Percentiles rank a stretch among this genome's conserved stretches.
Conservation (phyloP, 2,329 filamentous ascomycete genomes). For the Clathrospora elynae region DNA sequence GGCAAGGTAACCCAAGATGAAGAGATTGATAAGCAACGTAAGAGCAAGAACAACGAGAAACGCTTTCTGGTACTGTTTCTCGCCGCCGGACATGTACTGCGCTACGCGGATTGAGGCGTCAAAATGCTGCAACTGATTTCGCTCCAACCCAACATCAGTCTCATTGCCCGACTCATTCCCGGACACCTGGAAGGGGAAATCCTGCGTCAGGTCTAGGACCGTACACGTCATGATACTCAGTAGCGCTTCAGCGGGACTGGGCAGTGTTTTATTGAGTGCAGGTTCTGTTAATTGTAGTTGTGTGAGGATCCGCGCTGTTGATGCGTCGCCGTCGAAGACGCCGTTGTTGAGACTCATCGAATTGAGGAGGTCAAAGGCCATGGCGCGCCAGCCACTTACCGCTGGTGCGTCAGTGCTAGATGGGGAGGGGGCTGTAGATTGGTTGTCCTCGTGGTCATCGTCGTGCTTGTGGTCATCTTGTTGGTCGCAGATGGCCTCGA, state of each 20-base stretch:
- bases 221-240: conserved; percentile 10
- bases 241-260: conserved; percentile 4
- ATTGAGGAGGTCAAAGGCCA: conserved; percentile 12
- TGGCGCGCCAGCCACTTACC: conserved; percentile 5
- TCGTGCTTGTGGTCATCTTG: neutral
- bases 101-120: conserved; percentile 12
- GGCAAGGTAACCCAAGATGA: conserved; percentile 11
- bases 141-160: neutral
- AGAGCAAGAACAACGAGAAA: conserved; percentile 7
- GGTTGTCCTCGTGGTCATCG: no score
- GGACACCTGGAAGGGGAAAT: conserved; percentile 6
- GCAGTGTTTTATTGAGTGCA: conserved; percentile 6
- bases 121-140: conserved; percentile 4
- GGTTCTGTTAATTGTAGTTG: conserved; percentile 9
- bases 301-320: conserved; percentile 9
- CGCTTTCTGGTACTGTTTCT: conserved; percentile 9
- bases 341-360: conserved; percentile 13
- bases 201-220: conserved; percentile 8
- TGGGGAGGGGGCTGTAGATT: conserved; percentile 1
- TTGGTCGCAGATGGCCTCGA: conserved; percentile 8
- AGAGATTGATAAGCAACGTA: conserved; percentile 8
- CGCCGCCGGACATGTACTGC: conserved; percentile 17
- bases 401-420: neutral
- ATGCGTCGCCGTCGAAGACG: conserved; percentile 12
- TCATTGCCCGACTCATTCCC: neutral